Base-by-base conservation (phyloP, 2,329 filamentous ascomycete species). In the Colletotrichum lupini region DNA sequence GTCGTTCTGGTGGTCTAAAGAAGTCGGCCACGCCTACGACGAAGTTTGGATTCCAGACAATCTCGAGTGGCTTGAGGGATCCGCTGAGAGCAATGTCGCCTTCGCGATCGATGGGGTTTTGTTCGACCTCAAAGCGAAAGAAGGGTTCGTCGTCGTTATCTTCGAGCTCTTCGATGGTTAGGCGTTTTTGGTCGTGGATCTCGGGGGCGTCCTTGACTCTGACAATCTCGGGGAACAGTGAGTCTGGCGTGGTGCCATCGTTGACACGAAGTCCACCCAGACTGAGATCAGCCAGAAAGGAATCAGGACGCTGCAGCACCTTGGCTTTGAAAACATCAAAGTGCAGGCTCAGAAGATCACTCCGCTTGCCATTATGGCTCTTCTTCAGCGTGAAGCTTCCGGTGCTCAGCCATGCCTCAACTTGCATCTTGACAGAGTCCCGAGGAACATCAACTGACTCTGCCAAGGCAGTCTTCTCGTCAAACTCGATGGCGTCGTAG, bases 401-500 rank as follows among this genome's bases (percentile, higher is more conserved):
- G 0, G 96, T 98, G 75, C 94, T 93, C n/a, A 99, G 91, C 68
- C 94, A 96, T 62, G 97, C 93, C 80, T 98, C 95, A 61, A 99
- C 86, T 80, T 98, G 94, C 81, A 98, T 88, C 83, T 98, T 98
- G 78, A 99, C 89, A 11, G 95, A 95, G 77, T 99, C 97, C 67
- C 94, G 91, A 0, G 97, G 97, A 37, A 95, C 87, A 77, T 99
- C 97, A 4, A 99, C 92, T 55, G 93, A 92, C 76, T 98, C 95
- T 0, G 95, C 89, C 52, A 99, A 88, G 2, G 93, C 94, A 73
- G 95, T 92, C 86, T 98, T 98, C 83, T 99, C 97, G 75, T 99
- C 94, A 92, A 96, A 99, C 78, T 98, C 97, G 78, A 99, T 99
- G 62, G 95, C 97, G 77, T 97, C 93, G 82, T 98, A 99, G 11